Percentiles rank a stretch among this genome's conserved stretches.
phyloP scores from a whole-genome alignment of 2,329 filamentous ascomycete species.

The Fusarium tricinctum region DNA sequence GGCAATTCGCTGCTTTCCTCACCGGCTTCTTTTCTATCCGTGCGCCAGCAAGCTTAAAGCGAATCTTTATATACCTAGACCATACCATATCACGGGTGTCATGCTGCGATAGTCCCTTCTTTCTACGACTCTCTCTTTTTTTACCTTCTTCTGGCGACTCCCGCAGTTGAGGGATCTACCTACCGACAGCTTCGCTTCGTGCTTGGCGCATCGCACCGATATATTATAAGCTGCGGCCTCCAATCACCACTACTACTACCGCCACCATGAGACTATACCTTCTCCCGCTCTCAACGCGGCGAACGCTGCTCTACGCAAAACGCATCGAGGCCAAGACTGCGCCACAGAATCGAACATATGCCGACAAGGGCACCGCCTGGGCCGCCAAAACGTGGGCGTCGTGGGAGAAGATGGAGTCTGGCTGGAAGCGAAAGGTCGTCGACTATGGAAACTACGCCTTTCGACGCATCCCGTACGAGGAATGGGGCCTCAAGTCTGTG shows the following conservation, averaged over 20 bases:
- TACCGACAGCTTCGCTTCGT: background rate
- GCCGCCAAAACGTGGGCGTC: conserved; percentile 83
- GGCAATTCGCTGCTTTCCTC: conserved; percentile 27
- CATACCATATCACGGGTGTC: conserved; percentile 13
- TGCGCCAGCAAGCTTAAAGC: conserved; percentile 14
- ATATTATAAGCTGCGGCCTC: conserved; percentile 1
- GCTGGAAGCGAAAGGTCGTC: conserved; percentile 91
- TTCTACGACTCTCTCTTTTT: conserved; percentile 11
- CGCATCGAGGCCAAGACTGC: conserved; percentile 72
- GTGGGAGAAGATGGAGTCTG: conserved; percentile 87
- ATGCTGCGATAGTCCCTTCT: conserved; percentile 39
- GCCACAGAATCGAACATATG: conserved; percentile 62
- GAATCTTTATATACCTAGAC: conserved; percentile 7
- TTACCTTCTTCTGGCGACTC: background rate
- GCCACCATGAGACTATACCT: conserved; percentile 89
- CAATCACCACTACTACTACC: background rate
- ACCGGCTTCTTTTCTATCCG: conserved; percentile 20
- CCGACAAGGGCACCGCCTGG: conserved; percentile 79
- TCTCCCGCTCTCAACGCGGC: conserved; percentile 90
- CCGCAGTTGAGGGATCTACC: background rate
- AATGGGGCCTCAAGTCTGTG: conserved; percentile 97
- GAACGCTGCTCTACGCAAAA: conserved; percentile 93
- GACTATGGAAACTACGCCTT: conserved; percentile 88
- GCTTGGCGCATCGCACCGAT: conserved; percentile 6
- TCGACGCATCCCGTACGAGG: conserved; percentile 91